Percentiles rank a stretch among this genome's conserved stretches.
Conservation (phyloP, 495 filamentous ascomycete genomes). For the Neurospora sublineolata region DNA sequence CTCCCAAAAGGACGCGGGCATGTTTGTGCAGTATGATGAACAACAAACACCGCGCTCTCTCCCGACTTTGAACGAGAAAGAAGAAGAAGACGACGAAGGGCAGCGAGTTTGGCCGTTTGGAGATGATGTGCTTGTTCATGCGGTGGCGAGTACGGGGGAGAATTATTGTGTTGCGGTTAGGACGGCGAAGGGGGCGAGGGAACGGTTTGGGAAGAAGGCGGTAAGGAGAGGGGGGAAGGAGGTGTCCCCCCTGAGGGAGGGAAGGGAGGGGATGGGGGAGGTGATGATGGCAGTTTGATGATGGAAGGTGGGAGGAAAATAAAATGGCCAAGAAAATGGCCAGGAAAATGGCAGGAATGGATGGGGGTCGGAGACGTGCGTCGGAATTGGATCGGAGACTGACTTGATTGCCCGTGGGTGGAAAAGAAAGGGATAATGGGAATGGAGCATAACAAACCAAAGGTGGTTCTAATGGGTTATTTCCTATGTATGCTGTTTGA, state of each 20-base stretch:
- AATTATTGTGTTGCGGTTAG: constrained; percentile 28
- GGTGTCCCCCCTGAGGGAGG: not conserved
- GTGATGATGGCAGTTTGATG: too few species aligned
- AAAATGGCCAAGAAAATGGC: too few species aligned
- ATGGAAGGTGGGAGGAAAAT: too few species aligned
- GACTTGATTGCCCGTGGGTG: too few species aligned
- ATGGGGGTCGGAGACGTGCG: too few species aligned
- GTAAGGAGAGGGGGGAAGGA: not conserved
- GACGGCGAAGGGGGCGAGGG: constrained; percentile 12
- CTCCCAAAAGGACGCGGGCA: constrained; percentile 5
- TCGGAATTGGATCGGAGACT: too few species aligned
- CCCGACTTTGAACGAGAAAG: not conserved
- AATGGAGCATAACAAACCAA: too few species aligned
- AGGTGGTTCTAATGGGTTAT: too few species aligned
- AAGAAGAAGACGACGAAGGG: not conserved
- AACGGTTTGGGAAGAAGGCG: constrained; percentile 8
- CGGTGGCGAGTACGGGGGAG: too few species aligned
- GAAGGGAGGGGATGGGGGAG: not conserved
- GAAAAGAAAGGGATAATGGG: too few species aligned
- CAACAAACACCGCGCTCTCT: constrained; percentile 1
- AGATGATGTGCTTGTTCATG: constrained; percentile 32
- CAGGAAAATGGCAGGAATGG: too few species aligned
- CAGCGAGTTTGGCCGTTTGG: constrained; percentile 31
- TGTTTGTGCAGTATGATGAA: constrained; percentile 32
- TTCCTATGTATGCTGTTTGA: not conserved